Evolutionary conservation across 2,329 filamentous ascomycete genomes (phyloP), one percentile per base, ranked within the genome.

Genomic region (Alternaria tenuissima): DNA sequence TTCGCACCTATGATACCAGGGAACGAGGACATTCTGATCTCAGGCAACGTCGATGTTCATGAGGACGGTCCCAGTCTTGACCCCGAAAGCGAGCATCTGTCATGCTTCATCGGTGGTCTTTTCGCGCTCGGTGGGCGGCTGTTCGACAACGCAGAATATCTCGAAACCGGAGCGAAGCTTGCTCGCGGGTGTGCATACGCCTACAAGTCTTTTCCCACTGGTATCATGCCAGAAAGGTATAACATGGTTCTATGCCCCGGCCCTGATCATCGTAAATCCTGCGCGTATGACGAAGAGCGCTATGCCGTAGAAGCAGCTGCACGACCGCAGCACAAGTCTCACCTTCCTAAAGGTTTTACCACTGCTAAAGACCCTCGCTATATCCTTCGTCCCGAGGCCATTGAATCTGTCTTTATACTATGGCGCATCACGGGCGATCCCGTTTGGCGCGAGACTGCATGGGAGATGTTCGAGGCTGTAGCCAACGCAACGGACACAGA

Each of bases 71-170:
- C 69, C 6, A 65, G 55, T 5, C 62, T 77, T 8, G 78, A 82
- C 11, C 80, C 86, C 12, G 81, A 87, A 67, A 84, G 82, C 43
- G 83, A 86, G 48, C 87, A 89, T 74, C 79, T 89, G 7, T 83
- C 81, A 7, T 89, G 87, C 74, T 89, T 88, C 69, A 80, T 84
- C 3, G 87, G 87, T 14, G 87, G 86, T 43, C 88, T 88, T 85
- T 85, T 87, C 64, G 87, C 81, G 0, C 76, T 89, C 1, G 87
- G 84, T 5, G 84, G 86, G 38, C 85, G 84, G 63, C 70, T 88
- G 2, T 88, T 88, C 69, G 76, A 81, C 14, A 76, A 84, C 26
- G 75, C 82, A 2, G 73, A 76, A 12, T 85, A 89, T 65, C 77
- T 89, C 60, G 79, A 83, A 1, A 81, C 88, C 32, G 87, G 85